Conservation (phyloP, 108 stramenopile genomes). For the Skeletonema marinoi region DNA sequence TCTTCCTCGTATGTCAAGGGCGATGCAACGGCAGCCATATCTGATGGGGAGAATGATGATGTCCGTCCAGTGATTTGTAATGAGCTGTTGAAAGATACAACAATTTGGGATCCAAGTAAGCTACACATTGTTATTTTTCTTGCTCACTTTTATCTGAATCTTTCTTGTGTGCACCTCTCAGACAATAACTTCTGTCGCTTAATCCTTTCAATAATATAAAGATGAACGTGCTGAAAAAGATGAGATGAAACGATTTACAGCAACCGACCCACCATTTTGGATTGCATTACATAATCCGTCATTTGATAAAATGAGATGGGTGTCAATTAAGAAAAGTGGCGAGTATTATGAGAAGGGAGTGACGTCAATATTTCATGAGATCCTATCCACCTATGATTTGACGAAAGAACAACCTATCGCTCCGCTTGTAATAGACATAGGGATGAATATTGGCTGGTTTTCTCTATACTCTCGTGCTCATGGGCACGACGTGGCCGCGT, state of each 20-base stretch:
- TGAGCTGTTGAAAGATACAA: background rate
- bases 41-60: background rate
- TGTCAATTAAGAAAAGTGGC: conserved; percentile 25
- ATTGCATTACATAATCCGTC: conserved; percentile 17
- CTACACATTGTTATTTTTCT: background rate
- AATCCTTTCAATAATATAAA: background rate
- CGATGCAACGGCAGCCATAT: too few species aligned
- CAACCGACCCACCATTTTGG: conserved; percentile 37
- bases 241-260: conserved; percentile 19
- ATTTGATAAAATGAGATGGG: conserved; percentile 43
- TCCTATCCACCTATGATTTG: conserved; percentile 11
- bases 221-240: background rate
- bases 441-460: conserved; percentile 52
- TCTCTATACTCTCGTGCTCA: conserved; percentile 29
- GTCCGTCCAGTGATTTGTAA: background rate
- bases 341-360: conserved; percentile 42
- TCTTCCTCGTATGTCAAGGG: background rate
- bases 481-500: conserved; percentile 29
- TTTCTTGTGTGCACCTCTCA: background rate
- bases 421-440: conserved; percentile 32
- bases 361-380: conserved; percentile 27
- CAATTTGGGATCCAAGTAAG: conserved; percentile 9
- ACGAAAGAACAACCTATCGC: background rate
- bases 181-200: background rate
- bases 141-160: background rate